These are phyloP conservation scores for Kazachstania viticola DNA, from an alignment of 805 yeast genomes.

Conservation along the genomic window DNA sequence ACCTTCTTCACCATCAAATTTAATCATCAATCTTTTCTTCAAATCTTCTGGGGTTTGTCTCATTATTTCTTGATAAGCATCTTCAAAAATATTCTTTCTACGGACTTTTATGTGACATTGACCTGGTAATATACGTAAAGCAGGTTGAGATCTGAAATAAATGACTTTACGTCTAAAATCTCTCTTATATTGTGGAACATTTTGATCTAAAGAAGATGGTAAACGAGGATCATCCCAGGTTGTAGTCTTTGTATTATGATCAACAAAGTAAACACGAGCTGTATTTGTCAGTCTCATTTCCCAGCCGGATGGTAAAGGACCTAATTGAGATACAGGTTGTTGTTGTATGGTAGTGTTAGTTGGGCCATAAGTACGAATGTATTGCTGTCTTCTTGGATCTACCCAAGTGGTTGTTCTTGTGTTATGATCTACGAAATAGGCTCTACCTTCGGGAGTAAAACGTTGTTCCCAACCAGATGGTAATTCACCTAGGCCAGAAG, in stretches of 20 bases:
- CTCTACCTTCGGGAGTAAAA: slow-evolving; percentile 94
- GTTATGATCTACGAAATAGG: slow-evolving; percentile 96
- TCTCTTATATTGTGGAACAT: slow-evolving; percentile 98
- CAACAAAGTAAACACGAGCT: slow-evolving; percentile 96
- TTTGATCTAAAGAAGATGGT: slow-evolving; percentile 94
- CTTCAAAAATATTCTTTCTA: slow-evolving; percentile 93
- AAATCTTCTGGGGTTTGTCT: slow-evolving; percentile 97
- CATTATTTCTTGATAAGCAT: slow-evolving; percentile 96
- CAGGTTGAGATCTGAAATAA: slow-evolving; percentile 97
- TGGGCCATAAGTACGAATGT: slow-evolving; percentile 88
- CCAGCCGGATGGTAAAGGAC: slow-evolving; percentile 98
- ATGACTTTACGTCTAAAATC: slow-evolving; percentile 96
- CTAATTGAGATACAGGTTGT: slow-evolving; percentile 94
- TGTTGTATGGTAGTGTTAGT: slow-evolving; percentile 83
- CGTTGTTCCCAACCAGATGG: slow-evolving; percentile 99
- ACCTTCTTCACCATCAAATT: slow-evolving; percentile 99
- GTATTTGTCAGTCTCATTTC: slow-evolving; percentile 99
- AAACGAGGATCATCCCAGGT: slow-evolving; percentile 99
- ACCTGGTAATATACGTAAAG: slow-evolving; percentile 91
- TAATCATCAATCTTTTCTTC: slow-evolving; percentile 94
- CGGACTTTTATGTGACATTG: slow-evolving; percentile 97
- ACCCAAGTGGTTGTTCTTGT: slow-evolving; percentile 99
- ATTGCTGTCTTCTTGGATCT: slow-evolving; percentile 98
- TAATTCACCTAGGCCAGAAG: slow-evolving; percentile 91
- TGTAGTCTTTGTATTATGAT: slow-evolving; percentile 97